Conservation (phyloP, 331 rosid species). For the Phaseolus coccineus region DNA sequence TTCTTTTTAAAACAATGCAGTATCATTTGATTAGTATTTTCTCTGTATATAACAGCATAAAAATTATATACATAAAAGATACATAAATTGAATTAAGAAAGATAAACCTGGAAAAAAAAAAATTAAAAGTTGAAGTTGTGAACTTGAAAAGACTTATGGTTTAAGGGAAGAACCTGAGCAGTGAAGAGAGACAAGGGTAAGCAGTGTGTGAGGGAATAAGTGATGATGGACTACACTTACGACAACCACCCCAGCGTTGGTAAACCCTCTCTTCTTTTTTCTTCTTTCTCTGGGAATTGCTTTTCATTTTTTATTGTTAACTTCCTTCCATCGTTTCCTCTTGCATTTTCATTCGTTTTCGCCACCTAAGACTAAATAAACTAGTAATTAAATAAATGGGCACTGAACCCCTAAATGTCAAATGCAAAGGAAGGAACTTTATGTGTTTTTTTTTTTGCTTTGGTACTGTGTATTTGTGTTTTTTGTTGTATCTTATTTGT, state of each 20-base stretch:
- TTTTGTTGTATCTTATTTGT: neutral
- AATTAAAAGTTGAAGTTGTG: neutral
- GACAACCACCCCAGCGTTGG: conserved; percentile 33
- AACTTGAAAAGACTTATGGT: neutral
- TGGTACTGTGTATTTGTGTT: conserved; percentile 19
- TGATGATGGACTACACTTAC: conserved; percentile 29
- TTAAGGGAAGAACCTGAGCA: neutral
- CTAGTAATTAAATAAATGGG: neutral
- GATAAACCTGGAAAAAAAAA: neutral
- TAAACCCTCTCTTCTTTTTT: neutral
- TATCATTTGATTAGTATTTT: no score
- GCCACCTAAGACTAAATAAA: neutral
- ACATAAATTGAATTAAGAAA: neutral
- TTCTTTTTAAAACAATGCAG: no score
- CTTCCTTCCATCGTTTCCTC: neutral
- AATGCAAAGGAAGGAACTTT: conserved; percentile 4
- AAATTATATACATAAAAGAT: no score
- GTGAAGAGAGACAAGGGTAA: neutral
- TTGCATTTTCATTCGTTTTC: neutral
- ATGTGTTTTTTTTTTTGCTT: neutral
- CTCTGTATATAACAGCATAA: no score
- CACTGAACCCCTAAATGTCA: conserved; percentile 22
- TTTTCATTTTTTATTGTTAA: no score
- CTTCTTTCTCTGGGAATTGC: neutral
- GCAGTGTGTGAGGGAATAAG: neutral